These are phyloP conservation scores for Metschnikowia reukaufii DNA, from an alignment of 805 yeast genomes.

Conservation along the genomic window DNA sequence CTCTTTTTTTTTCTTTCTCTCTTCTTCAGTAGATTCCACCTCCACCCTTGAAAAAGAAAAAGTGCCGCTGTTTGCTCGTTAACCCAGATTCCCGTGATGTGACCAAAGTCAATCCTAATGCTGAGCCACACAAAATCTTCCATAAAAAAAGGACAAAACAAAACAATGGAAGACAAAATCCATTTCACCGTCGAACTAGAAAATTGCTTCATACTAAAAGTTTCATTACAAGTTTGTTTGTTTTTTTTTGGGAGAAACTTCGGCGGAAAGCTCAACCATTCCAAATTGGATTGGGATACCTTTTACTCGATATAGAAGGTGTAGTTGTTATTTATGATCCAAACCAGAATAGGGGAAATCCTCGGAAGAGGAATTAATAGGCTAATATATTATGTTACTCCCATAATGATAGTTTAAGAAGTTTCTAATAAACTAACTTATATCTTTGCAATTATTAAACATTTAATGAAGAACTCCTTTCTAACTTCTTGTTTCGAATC, in stretches of 20 bases:
- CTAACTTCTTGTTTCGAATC: no score
- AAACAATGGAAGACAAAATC: conserved; percentile 51
- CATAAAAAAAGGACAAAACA: conserved; percentile 60
- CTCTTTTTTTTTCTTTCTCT: no score
- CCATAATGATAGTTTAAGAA: no score
- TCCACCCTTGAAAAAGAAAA: conserved; percentile 29
- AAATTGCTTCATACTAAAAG: conserved; percentile 58
- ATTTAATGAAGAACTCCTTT: no score
- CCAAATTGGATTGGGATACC: conserved; percentile 68
- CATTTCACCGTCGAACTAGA: conserved; percentile 51
- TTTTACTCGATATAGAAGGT: conserved; percentile 56
- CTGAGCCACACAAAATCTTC: conserved; percentile 35
- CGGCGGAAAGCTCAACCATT: conserved; percentile 60
- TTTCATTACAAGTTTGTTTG: conserved; percentile 69
- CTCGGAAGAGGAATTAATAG: no score
- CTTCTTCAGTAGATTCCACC: no score
- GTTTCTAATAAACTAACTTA: no score
- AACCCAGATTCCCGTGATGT: conserved; percentile 19
- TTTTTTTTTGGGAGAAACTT: conserved; percentile 55
- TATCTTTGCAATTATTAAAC: no score
- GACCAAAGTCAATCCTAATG: conserved; percentile 12
- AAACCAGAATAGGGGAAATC: no score
- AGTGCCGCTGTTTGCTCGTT: conserved; percentile 19
- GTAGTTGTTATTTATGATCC: no score
- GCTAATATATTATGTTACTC: no score